Evolutionary conservation across 371 early-diverging fungal species (phyloP).

Genomic region (Mucor racemosus): DNA sequence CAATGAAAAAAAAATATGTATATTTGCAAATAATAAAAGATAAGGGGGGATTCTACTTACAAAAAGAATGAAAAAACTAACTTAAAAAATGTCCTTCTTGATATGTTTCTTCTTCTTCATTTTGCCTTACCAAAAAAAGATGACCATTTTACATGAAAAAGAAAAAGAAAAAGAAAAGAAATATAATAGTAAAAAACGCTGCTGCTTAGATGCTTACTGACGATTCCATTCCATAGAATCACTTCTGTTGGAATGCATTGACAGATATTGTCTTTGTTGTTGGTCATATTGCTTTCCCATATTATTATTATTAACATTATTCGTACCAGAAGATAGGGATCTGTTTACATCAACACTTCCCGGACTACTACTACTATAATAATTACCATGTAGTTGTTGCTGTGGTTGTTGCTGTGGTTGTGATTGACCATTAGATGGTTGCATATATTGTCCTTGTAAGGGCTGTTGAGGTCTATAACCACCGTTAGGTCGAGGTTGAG

Average conservation of each 20-base stretch:
- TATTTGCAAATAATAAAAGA: constrained; percentile 4
- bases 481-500: constrained; percentile 27
- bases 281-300: constrained; percentile 5
- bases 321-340: constrained; percentile 17
- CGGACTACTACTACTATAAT: constrained; percentile 16
- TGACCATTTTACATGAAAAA: constrained; percentile 14
- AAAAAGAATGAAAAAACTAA: constrained; percentile 7
- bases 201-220: constrained; percentile 22
- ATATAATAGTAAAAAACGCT: neutral
- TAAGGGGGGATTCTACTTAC: neutral
- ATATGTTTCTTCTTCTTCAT: constrained; percentile 4
- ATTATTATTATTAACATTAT: constrained; percentile 2
- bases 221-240: constrained; percentile 33
- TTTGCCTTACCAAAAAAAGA: neutral
- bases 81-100: constrained; percentile 9
- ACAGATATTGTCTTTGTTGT: constrained; percentile 20
- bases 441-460: constrained; percentile 8
- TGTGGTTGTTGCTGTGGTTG: constrained; percentile 18
- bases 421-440: constrained; percentile 11
- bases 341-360: constrained; percentile 16
- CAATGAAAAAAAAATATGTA: neutral
- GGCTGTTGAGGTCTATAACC: constrained; percentile 22
- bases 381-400: constrained; percentile 30
- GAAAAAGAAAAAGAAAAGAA: neutral
- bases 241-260: constrained; percentile 23